These are phyloP conservation scores for Boletus austroedulis DNA, from an alignment of 1,284 basidiomycete genomes.

Conservation along the genomic window DNA sequence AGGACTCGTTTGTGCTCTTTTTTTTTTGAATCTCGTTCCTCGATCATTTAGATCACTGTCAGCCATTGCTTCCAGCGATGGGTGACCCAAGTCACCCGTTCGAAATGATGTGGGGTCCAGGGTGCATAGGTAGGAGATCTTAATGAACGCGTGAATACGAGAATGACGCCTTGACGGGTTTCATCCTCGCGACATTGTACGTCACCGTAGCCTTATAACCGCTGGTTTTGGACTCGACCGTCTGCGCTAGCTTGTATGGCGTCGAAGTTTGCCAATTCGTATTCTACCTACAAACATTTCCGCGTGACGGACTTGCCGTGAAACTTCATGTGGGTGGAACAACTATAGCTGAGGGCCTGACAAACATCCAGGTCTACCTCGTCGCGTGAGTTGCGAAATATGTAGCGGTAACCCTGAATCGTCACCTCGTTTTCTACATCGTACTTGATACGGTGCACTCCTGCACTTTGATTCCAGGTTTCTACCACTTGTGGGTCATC, in stretches of 20 bases:
- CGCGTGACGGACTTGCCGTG: not conserved
- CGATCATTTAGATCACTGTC: not conserved
- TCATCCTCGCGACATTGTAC: conserved; percentile 9
- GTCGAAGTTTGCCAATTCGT: conserved; percentile 9
- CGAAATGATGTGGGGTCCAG: conserved; percentile 1
- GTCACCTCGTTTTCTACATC: not conserved
- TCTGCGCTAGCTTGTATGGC: conserved; percentile 13
- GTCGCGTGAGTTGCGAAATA: conserved; percentile 3
- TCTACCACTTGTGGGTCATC: not conserved
- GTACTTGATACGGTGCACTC: conserved; percentile 1
- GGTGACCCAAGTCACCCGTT: not conserved
- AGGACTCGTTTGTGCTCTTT: not conserved
- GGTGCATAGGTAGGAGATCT: conserved; percentile 7
- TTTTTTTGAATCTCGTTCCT: not conserved
- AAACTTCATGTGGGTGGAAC: conserved; percentile 8
- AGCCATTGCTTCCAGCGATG: not conserved
- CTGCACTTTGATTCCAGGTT: not conserved
- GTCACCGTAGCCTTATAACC: not conserved
- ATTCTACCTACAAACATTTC: conserved; percentile 10
- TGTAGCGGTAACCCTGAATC: not conserved
- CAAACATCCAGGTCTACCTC: not conserved
- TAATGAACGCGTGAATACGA: not conserved
- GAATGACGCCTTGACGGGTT: not conserved
- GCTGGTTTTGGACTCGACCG: not conserved
- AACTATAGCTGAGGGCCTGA: not conserved